These are phyloP conservation scores for Fraxinus anomala DNA, from an alignment of 257 asterid genomes.

Conservation along the genomic window DNA sequence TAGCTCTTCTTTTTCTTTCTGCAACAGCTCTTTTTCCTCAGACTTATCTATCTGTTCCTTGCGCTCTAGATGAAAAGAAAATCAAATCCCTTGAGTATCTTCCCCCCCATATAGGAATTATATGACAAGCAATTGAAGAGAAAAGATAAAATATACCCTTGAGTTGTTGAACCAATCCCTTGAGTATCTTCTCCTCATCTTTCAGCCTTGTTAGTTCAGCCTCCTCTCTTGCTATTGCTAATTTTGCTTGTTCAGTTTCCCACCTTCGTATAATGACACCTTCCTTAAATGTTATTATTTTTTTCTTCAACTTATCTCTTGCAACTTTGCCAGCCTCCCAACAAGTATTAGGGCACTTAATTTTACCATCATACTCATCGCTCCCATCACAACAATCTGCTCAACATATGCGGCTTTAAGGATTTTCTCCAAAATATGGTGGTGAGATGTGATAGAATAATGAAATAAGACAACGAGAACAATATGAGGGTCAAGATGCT, in stretches of 20 bases:
- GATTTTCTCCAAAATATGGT: not conserved
- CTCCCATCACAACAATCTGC: conserved; percentile 99
- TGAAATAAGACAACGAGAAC: not conserved
- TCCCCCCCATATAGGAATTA: not conserved
- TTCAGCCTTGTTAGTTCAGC: conserved; percentile 72
- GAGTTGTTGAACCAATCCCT: conserved; percentile 73
- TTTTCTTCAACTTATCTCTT: conserved; percentile 80
- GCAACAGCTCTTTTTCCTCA: conserved; percentile 81
- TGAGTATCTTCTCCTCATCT: conserved; percentile 77
- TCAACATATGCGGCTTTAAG: conserved; percentile 26
- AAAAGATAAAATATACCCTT: conserved; percentile 52
- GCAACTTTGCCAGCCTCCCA: conserved; percentile 97
- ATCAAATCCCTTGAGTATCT: not conserved
- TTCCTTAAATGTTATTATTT: conserved; percentile 68
- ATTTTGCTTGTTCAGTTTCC: conserved; percentile 70
- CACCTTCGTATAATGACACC: conserved; percentile 68
- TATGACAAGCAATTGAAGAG: not conserved
- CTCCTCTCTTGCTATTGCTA: conserved; percentile 69
- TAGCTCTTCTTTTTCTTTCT: conserved; percentile 81
- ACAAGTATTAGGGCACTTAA: conserved; percentile 80
- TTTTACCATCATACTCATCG: conserved; percentile 86
- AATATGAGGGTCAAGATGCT: not conserved
- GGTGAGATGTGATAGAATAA: conserved; percentile 6
- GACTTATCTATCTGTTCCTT: conserved; percentile 91
- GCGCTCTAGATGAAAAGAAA: conserved; percentile 49